Base-by-base conservation (phyloP, 306 rosid species). In the Aeschynomene evenia region DNA sequence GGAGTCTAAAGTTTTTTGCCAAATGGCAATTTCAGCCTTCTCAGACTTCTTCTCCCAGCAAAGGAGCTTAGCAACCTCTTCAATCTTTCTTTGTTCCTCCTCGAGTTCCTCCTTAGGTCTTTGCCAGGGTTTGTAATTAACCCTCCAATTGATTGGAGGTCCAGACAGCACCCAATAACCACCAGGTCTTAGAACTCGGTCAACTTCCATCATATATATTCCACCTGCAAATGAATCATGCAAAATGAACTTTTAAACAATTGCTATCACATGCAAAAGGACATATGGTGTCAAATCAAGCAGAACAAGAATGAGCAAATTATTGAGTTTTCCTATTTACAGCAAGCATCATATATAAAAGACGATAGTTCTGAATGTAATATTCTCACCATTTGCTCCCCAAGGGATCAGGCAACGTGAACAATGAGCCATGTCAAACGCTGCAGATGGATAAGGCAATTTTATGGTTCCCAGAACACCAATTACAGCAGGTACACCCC, bases 391-490 rank as follows among this genome's bases (percentile, higher is more conserved):
- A 81, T 91, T 91, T 71, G 77, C 71, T 58, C 97, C 96, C 97
- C 96, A 95, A 4, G 92, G 99, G 74, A 95, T 95, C 70, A 95
- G 85, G 83, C 96, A 95, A 22, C 96, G 99, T 75, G 97, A 91
- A 83, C 99, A 95, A 74, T 95, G 99, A 33, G 97, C 99, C 96
- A 95, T 89, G 84, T 91, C 99, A 86, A 95, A 91, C 74, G 97
- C 95, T 73, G 87, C 80, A 63, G 96, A 79, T 73, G 97, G 97
- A 83, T 89, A 94, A 5, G 98, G 98, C 81, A 88, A 67, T 88
- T 81, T 88, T 71, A 90, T 80, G 56, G 97, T 82, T 57, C 96
- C 97, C 20, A 94, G 61, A 80, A 94, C 98, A 74, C 98, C 98
- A 70, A 94, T 87, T 46, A 95, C 90, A 24, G 96, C 95, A 70